phyloP scores from a whole-genome alignment of 495 filamentous ascomycete species.

The Neurospora sp. region DNA sequence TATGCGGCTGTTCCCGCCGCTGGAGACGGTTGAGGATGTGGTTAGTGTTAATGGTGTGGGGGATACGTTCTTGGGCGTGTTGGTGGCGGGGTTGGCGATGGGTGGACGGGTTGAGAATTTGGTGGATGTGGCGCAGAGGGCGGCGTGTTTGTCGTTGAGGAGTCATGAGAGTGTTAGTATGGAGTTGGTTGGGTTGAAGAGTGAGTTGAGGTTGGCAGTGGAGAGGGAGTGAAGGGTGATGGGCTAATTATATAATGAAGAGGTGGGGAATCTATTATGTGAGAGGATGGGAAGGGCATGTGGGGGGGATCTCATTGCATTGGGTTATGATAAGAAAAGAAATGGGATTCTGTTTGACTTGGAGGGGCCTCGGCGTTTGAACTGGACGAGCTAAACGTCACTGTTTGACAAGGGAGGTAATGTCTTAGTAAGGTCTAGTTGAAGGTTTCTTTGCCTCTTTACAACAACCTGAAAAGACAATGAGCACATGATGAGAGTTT shows the following conservation, averaged over 20 bases:
- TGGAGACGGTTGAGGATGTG: conserved; percentile 56
- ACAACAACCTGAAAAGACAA: neutral
- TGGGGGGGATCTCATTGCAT: too few relatives aligned
- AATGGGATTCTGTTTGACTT: neutral
- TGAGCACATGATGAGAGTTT: neutral
- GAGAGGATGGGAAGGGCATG: too few relatives aligned
- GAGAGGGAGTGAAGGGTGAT: conserved; percentile 3
- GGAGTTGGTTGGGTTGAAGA: conserved; percentile 28
- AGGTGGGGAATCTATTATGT: too few relatives aligned
- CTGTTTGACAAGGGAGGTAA: too few relatives aligned
- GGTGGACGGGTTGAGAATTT: conserved; percentile 39
- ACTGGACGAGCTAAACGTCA: neutral
- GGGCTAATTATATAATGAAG: too few relatives aligned
- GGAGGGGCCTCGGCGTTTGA: neutral
- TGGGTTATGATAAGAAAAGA: neutral
- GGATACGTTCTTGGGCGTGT: conserved; percentile 79
- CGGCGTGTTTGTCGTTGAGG: conserved; percentile 63
- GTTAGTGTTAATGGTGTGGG: conserved; percentile 91
- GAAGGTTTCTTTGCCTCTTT: neutral
- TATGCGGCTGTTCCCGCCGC: conserved; percentile 67
- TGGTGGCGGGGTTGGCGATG: conserved; percentile 55
- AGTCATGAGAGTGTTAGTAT: conserved; percentile 60
- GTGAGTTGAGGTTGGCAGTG: conserved; percentile 19
- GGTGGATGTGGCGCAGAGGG: conserved; percentile 57
- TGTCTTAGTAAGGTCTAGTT: neutral